Base-by-base conservation (phyloP, 345 rosid species). In the Arabis alpina region DNA sequence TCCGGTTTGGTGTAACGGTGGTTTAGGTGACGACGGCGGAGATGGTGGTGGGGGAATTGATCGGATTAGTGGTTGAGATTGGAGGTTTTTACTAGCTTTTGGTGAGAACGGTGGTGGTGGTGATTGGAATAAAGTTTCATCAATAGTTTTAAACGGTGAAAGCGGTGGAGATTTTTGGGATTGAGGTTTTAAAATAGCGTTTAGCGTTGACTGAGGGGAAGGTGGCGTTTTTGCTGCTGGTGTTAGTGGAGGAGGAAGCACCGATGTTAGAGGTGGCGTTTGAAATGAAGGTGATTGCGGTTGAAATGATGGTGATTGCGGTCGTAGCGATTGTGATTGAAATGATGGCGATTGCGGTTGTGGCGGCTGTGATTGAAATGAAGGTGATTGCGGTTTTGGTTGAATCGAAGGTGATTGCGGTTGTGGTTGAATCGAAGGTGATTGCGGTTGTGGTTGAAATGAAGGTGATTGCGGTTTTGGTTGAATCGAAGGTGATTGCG, bases 401-500 rank as follows among this genome's bases (percentile, higher is more conserved):
- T 36, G 8, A 36, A 36, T 6, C 6, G 39, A 1, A 6, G 48
- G 43, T 51, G 52, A 13, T 3, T 19, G 28, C 23, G 23, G 23
- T 19, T 19, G 0, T 19, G 23, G 23, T 19, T 19, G 23, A 19
- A 19, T 19, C 23, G 23, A 19, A 19, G 23, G 23, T 19, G 23
- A 19, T 19, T 19, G 23, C 23, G 23, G 23, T 28, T 28, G 4
- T 28, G 32, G 32, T 28, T 28, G 32, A 28, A 28, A 28, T 44
- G 30, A 3, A 3, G 47, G 50, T 50, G 51, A 13, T 2, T 39
- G 39, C 23, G 48, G 47, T 63, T n/a, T n/a, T n/a, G n/a, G n/a
- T n/a, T n/a, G n/a, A n/a, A n/a, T n/a, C n/a, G 65, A 58, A 0
- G 59, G 55, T 14, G 72, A 48, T n/a, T 28, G 58, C 16, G 59